Base-by-base conservation (phyloP, 2,329 filamentous ascomycete species). In the Colletotrichum siamense region DNA sequence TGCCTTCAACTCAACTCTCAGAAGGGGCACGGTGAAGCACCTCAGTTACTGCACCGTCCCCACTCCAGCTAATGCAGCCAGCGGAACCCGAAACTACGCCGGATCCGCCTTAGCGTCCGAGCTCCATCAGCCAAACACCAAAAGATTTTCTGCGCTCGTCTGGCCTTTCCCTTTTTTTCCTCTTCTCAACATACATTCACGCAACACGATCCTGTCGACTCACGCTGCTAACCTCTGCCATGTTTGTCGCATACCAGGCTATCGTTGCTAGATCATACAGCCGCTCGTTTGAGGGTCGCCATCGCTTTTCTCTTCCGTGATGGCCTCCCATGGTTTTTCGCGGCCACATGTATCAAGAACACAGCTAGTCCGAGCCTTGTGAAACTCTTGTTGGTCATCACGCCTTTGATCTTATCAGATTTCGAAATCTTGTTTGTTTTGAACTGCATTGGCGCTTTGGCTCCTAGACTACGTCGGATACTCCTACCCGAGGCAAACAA, bases 301-400 rank as follows among this genome's bases (percentile, higher is more conserved):
- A 83, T 80, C 83, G 82, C 81, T 79, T 81, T 82, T 77, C 71
- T 78, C 71, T 75, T 80, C 80, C 81, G 82, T 86, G 84, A 82
- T 83, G 83, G 84, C 84, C 82, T 84, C 86, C 85, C 79, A 87
- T 87, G 86, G 85, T 86, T 85, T 82, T 80, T 81, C 72, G 83
- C 83, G 85, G 86, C 85, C 79, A 87, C 85, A 87, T 85, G 65
- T 55, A 13, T 55, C 59, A 65, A 61, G 34, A 30, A 32, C 15
- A 30, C 30, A 68, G 34, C 24, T 28, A 24, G 8, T 13, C 30
- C 55, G 49, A 57, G 22, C 24, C n/a, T 68, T 32, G 22, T 52
- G 39, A 73, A 69, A 57, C 55, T 62, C 26, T 24, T 68, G 13
- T 49, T 49, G 44, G 44, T n/a, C 49, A 22, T 39, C 15, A 36